These are phyloP conservation scores for Deuterostichococcus epilithicus DNA, from an alignment of 139 green algal genomes.

Conservation along the genomic window DNA sequence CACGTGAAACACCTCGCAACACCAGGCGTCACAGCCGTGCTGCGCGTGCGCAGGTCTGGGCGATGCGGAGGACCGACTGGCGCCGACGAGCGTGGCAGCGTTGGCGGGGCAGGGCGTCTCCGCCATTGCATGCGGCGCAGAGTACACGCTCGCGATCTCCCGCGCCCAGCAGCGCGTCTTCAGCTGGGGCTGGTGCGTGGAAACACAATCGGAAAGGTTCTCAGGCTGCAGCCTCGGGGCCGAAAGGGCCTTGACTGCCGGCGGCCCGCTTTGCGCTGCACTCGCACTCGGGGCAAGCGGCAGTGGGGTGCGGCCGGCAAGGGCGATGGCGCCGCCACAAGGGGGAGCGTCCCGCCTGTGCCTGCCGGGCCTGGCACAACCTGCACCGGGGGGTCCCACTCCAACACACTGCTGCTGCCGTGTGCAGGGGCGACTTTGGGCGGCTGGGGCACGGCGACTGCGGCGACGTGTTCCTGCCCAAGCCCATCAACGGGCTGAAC, in stretches of 20 bases:
- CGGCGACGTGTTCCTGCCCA: conserved; percentile 74
- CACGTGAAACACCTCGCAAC: too few species aligned
- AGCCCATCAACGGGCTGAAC: conserved; percentile 55
- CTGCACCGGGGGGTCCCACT: background rate
- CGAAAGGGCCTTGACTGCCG: background rate
- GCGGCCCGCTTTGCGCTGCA: background rate
- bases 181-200: conserved; percentile 86
- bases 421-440: conserved; percentile 81
- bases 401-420: background rate
- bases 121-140: conserved; percentile 69
- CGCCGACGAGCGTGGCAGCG: conserved; percentile 43
- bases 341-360: background rate
- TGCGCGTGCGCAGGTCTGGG: conserved; percentile 53
- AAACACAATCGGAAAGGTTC: background rate
- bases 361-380: background rate
- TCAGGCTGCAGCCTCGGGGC: background rate
- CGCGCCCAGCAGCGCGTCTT: conserved; percentile 46
- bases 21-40: conserved; percentile 16
- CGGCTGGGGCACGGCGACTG: conserved; percentile 75
- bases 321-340: background rate
- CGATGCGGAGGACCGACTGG: conserved; percentile 47
- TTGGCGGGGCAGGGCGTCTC: conserved; percentile 41
- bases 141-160: conserved; percentile 76
- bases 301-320: background rate
- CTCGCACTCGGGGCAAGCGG: background rate